phyloP scores from a whole-genome alignment of 345 rosid species.

The Populus tremula region DNA sequence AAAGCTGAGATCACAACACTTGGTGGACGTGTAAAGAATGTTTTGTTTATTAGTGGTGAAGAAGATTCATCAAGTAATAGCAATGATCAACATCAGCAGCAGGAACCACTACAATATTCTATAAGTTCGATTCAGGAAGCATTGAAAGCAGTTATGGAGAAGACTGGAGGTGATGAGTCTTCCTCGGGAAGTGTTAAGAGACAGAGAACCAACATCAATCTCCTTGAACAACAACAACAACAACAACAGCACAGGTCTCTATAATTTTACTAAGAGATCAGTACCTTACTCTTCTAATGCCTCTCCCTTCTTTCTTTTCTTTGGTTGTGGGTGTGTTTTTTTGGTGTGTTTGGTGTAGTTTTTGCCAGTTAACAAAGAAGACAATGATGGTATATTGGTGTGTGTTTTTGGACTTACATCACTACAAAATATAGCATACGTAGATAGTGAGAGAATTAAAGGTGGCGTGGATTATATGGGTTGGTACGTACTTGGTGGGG shows the following conservation, averaged over 20 bases:
- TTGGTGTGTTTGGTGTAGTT: conserved; percentile 10
- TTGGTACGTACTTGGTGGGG: conserved; percentile 13
- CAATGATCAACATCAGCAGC: conserved; percentile 31
- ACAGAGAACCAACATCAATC: conserved; percentile 63
- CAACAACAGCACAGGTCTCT: conserved; percentile 49
- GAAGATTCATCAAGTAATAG: conserved; percentile 41
- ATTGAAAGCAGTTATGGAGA: conserved; percentile 86
- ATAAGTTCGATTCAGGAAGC: conserved; percentile 87
- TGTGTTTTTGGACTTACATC: conserved; percentile 6
- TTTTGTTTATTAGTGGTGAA: conserved; percentile 81
- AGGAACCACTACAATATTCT: conserved; percentile 45
- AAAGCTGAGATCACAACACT: conserved; percentile 95
- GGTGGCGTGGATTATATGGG: background rate
- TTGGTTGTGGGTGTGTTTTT: conserved; percentile 13
- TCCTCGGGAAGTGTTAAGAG: conserved; percentile 79
- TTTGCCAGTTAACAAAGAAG: background rate
- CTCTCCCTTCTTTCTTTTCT: background rate
- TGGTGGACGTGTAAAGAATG: conserved; percentile 92
- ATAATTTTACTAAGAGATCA: conserved; percentile 25
- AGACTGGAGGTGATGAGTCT: conserved; percentile 64
- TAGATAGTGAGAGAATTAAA: background rate
- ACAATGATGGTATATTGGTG: conserved; percentile 15
- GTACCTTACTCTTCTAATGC: background rate
- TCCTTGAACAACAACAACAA: conserved; percentile 44
- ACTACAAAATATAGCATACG: background rate